Conservation (phyloP, 208 protist genomes). For the Wallacemonas collosoma region DNA sequence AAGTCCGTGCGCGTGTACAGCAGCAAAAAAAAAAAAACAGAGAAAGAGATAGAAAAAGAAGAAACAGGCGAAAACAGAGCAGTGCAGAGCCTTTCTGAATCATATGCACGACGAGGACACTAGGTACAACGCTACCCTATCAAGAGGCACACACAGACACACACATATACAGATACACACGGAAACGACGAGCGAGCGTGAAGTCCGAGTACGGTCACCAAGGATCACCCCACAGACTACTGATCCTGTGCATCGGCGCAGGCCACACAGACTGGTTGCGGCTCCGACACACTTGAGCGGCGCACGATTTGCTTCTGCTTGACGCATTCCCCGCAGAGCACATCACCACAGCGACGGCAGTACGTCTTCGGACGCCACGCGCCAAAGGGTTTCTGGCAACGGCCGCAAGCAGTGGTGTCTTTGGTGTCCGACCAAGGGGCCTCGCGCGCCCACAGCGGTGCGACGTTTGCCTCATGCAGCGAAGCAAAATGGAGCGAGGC, state of each 20-base stretch:
- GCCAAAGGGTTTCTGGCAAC: constrained; percentile 66
- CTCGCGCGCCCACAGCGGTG: constrained; percentile 68
- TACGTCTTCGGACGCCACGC: constrained; percentile 65
- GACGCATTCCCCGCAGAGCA: constrained; percentile 82
- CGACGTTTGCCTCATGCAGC: constrained; percentile 42
- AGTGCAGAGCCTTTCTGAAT: neutral
- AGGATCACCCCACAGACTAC: neutral
- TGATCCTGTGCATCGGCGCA: constrained; percentile 24
- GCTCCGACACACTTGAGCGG: constrained; percentile 31
- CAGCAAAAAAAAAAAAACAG: neutral
- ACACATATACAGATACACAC: too few relatives aligned
- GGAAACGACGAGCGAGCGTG: too few relatives aligned
- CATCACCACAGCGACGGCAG: constrained; percentile 85
- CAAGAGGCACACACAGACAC: too few relatives aligned
- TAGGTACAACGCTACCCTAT: too few relatives aligned
- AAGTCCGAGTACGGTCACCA: too few relatives aligned
- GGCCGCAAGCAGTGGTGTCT: constrained; percentile 55
- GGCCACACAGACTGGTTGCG: constrained; percentile 51
- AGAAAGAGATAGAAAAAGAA: neutral
- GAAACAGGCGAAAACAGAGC: neutral
- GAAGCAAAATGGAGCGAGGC: constrained; percentile 57
- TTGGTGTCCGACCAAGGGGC: constrained; percentile 83
- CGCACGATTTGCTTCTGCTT: constrained; percentile 40
- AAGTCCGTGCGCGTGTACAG: too few relatives aligned
- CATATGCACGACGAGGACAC: too few relatives aligned